Evolutionary conservation across 225 moss, liverwort and hornwort genomes (phyloP), one percentile per base, ranked within the genome.

Genomic region (Pleurozium schreberi): DNA sequence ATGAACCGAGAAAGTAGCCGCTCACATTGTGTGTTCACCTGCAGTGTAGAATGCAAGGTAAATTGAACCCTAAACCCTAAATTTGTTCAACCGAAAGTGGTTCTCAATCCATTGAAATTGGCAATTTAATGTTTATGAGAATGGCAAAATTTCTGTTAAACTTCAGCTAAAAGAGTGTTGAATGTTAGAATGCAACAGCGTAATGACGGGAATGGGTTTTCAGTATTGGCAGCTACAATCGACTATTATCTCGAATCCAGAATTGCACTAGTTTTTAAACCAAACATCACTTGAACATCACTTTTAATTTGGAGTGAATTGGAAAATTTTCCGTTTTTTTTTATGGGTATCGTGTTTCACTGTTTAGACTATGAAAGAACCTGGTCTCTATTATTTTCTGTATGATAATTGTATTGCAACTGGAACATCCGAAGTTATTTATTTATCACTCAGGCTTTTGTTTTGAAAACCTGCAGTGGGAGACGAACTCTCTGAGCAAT

Each of bases 1-100:
- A 93, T 93, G 93, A 93, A 93, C 62, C 88, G 90, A 73, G 93
- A 93, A 53, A 93, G 93, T 38, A 93, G 93, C 75, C 92, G 93
- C 52, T 93, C 93, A 19, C 93, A 93, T 58, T 91, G 90, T 59
- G 92, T 93, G 52, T 93, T 93, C 78, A 89, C 93, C 75, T 93
- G 93, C 91, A 92, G 82, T 36, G 40, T 93, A 10, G 93, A 93
- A 89, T 89, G 93, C 91, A 91, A 92, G 93, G 87, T 91, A 88
- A 18, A 67, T 34, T 15, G 14, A 31, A 20, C 55, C 16, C 57
- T 19, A 18, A 55, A 10, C 60, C 10, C 14, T 40, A 23, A 45
- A 13, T 42, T 27, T 84, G 34, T 53, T 34, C 83, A 59, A 83
- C 17, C 23, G 2, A 12, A 52, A 31, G 63, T 16, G 40, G 28